These are phyloP conservation scores for Acacia crassicarpa DNA, from an alignment of 306 rosid species.

Conservation along the genomic window DNA sequence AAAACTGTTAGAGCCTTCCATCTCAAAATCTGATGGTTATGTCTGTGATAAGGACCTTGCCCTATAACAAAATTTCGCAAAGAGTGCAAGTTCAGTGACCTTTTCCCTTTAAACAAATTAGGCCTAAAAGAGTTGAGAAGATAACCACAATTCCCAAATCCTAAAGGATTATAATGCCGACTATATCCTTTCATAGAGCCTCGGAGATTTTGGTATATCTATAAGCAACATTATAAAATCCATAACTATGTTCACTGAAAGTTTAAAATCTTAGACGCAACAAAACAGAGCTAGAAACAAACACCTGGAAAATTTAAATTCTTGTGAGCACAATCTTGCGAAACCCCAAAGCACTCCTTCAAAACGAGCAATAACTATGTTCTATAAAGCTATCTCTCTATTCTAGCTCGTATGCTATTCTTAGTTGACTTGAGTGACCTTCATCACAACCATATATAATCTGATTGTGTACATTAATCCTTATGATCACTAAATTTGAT, in stretches of 20 bases:
- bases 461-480: neutral
- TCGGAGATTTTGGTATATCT: neutral
- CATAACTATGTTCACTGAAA: neutral
- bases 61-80: conserved; percentile 1
- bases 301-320: neutral
- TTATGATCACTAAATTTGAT: neutral
- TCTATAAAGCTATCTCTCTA: neutral
- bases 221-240: neutral
- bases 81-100: neutral
- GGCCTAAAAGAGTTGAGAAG: neutral
- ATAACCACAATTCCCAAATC: neutral
- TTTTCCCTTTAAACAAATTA: conserved; percentile 2
- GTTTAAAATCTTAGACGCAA: conserved; percentile 5
- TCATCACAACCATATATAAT: neutral
- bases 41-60: conserved; percentile 17
- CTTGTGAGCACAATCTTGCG: neutral
- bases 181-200: neutral
- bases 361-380: neutral
- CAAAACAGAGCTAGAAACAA: neutral
- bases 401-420: neutral
- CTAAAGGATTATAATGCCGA: neutral
- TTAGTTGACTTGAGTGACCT: neutral
- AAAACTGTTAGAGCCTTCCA: conserved; percentile 47
- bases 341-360: neutral
- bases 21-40: conserved; percentile 26